Conservation (phyloP, 2,329 filamentous ascomycete genomes). For the Onygena corvina region DNA sequence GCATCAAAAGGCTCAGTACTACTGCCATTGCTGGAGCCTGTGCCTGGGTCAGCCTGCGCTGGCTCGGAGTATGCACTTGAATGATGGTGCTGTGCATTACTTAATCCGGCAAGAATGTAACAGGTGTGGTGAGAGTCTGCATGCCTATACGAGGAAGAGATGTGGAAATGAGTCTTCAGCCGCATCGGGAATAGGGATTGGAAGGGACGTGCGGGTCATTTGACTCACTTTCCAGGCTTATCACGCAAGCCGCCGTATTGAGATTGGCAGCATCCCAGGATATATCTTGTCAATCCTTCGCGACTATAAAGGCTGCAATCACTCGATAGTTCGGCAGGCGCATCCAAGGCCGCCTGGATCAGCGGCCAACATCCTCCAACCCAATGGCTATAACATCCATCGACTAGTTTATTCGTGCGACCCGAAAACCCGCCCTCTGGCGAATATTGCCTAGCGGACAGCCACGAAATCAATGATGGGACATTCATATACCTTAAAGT, state of each 20-base stretch:
- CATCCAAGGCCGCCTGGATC: constrained; percentile 59
- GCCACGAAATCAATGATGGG: constrained; percentile 66
- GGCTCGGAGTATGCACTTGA: constrained; percentile 10
- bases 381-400: constrained; percentile 98
- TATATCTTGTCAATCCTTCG: constrained; percentile 77
- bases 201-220: neutral
- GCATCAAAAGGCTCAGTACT: constrained; percentile 23
- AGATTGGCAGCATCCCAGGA: constrained; percentile 72
- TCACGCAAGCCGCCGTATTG: constrained; percentile 76
- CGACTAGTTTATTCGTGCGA: constrained; percentile 92
- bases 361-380: constrained; percentile 90
- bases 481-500: constrained; percentile 59
- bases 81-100: constrained; percentile 57
- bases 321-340: neutral
- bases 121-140: constrained; percentile 88
- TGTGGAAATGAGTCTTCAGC: constrained; percentile 5
- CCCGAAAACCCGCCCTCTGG: constrained; percentile 90
- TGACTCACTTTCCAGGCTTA: constrained; percentile 74
- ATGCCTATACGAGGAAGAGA: constrained; percentile 36
- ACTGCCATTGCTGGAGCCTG: neutral
- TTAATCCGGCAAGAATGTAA: constrained; percentile 79
- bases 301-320: constrained; percentile 56
- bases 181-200: neutral
- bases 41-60: neutral
- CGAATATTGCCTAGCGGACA: constrained; percentile 75